Base-by-base conservation (phyloP, 768 basidiomycete genomes). In the Leucocoprinus leucothites region DNA sequence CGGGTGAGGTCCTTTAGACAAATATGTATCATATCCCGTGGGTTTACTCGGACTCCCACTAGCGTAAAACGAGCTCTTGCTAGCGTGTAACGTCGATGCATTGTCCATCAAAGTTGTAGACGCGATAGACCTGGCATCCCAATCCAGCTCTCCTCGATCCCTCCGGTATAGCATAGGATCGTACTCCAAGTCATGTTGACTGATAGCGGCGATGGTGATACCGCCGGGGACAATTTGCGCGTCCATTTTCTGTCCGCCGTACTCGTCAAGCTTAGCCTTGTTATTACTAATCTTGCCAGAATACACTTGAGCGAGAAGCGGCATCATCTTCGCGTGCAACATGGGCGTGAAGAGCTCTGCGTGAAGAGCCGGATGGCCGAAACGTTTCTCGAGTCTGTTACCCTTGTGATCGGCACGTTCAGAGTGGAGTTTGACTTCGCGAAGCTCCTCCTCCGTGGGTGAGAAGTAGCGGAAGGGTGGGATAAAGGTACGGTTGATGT, bases 361-460 rank as follows among this genome's bases (percentile, higher is more conserved):
- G 61, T 94, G 84, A 45, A 99, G 77, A 14, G 94, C 90, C 1
- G 97, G 95, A 67, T 99, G 97, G 1, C 95, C 91, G 72, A 98
- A 99, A 25, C 96, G 87, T 67, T 86, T 93, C 73, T 87, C 87
- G 26, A 98, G 82, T 31, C 89, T 82, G 65, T 88, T 80, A 52
- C 86, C 79, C 35, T 78, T 77, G 55, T 79, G 74, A 67, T 98
- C 95, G 1, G 82, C 80, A 45, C 85, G 83, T 51, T 87, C 83
- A 0, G 92, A 91, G 64, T 94, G 81, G 2, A 94, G 80, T 61
- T 91, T 86, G 45, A 86, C 84, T 38, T 77, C 65, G 9, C 80
- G 80, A 38, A 95, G 75, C 68, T 98, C 95, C 1, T 82, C 74
- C 36, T 89, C 85, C 1, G 85, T 81, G 2, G 97, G 94, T n/a